Percentiles rank a stretch among this genome's conserved stretches.
Conservation (phyloP, 1,139 yeast species). For the Kodamaea ohmeri region DNA sequence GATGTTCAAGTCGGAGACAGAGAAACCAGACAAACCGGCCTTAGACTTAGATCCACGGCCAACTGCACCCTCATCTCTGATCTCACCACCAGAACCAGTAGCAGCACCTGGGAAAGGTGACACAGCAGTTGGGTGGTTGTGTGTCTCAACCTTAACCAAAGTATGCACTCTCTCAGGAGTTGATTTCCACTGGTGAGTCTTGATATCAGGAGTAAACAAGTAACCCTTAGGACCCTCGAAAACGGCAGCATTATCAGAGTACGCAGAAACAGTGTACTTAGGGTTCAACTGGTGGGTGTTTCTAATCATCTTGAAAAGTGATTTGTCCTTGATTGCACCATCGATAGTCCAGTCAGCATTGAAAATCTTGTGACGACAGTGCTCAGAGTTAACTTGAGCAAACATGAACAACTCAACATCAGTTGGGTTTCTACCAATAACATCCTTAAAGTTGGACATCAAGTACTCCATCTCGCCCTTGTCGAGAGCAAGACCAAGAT, state of each 20-base stretch:
- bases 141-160: constrained; percentile 95
- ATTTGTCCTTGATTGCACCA: constrained; percentile 65
- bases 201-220: constrained; percentile 73
- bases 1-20: constrained; percentile 86
- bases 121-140: constrained; percentile 98
- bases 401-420: constrained; percentile 98
- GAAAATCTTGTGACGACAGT: constrained; percentile 98
- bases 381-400: constrained; percentile 99
- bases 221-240: constrained; percentile 79
- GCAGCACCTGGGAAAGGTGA: constrained; percentile 99
- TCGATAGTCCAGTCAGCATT: constrained; percentile 99
- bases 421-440: constrained; percentile 87
- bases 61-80: constrained; percentile 99
- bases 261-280: constrained; percentile 85
- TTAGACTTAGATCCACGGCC: constrained; percentile 97
- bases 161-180: constrained; percentile 80
- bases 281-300: constrained; percentile 85
- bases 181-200: constrained; percentile 70
- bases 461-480: constrained; percentile 89
- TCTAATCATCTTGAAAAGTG: constrained; percentile 92
- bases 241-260: constrained; percentile 98
- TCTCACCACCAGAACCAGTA: constrained; percentile 99
- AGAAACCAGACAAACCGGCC: constrained; percentile 92
- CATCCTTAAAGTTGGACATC: constrained; percentile 68
- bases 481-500: constrained; percentile 89